Evolutionary conservation across 176 grass and related monocot species (phyloP), one percentile per base, ranked within the genome.

Genomic region (Aegilops sharonensis): DNA sequence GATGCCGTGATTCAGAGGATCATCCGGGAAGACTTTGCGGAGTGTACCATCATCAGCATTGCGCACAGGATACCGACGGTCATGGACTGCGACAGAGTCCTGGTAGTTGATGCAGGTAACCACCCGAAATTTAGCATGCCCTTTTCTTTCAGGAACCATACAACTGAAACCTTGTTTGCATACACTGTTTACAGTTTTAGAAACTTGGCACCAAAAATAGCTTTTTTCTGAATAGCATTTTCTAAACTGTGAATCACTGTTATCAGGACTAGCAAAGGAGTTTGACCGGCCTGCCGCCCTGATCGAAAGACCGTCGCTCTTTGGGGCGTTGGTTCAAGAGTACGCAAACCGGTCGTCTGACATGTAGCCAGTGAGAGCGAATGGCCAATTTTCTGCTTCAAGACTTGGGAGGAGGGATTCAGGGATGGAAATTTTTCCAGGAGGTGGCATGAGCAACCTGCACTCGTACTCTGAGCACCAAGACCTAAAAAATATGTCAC

Each of bases 51-150:
- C 80, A 99, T 99, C 87, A 99, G 97, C 85, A 99, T 99, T 80
- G 97, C 97, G 9, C 97, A 99, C 84, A 99, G 97, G 78, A 99
- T 99, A 91, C 97, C 97, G 14, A 99, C 97, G 6, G 97, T 99
- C 72, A 99, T 99, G 97, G 97, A 99, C 24, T 99, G 97, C 4
- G 80, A 99, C 71, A 67, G 92, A 48, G 97, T 99, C 79, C 87
- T 99, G 24, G 97, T 99, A 18, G 61, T 99, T 25, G 94, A 99
- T 89, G 94, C 97, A 68, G 97, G 97, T 99, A 91, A 77, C 59
- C 11, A 81, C 77, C 48, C 66, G 4, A 18, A 70, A 31, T 36
- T 78, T 21, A 39, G 40, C 52, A 18, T 52, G 0, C 24, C 43
- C 24, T 75, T 75, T 25, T 75, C 69, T 40, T 67, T 74, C 40